phyloP scores from a whole-genome alignment of 2,329 filamentous ascomycete genomes.

The Fusarium buxicola region DNA sequence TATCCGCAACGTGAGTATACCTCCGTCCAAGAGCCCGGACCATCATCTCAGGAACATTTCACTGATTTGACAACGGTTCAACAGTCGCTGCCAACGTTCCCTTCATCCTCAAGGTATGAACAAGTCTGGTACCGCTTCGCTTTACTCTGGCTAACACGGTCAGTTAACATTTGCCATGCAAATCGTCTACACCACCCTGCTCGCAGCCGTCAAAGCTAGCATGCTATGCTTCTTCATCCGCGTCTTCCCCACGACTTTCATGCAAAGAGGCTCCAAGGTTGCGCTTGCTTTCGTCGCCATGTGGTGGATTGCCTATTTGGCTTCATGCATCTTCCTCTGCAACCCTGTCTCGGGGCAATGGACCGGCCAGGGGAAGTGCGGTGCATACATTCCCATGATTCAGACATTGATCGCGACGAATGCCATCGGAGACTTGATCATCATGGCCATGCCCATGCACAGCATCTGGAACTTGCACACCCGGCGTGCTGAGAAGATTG shows the following conservation, averaged over 20 bases:
- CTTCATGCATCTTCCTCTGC: constrained; percentile 58
- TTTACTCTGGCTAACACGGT: not conserved
- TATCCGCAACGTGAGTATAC: constrained; percentile 35
- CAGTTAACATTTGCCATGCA: constrained; percentile 46
- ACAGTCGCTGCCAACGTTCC: constrained; percentile 40
- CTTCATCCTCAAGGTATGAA: constrained; percentile 42
- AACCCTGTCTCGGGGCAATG: constrained; percentile 58
- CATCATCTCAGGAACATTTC: not conserved
- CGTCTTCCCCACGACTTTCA: constrained; percentile 43
- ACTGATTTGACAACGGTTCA: not conserved
- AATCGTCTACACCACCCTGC: constrained; percentile 41
- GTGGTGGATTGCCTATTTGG: constrained; percentile 58
- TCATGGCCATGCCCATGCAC: constrained; percentile 53
- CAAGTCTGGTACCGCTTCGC: too few relatives aligned
- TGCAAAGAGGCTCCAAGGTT: constrained; percentile 45
- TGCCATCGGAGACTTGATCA: constrained; percentile 52
- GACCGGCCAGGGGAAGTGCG: constrained; percentile 50
- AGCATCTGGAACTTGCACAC: constrained; percentile 55
- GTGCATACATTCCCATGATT: constrained; percentile 52
- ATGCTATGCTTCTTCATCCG: constrained; percentile 47
- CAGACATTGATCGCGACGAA: constrained; percentile 54
- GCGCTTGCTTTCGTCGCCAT: constrained; percentile 52
- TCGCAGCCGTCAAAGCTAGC: constrained; percentile 44
- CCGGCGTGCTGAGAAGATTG: constrained; percentile 51
- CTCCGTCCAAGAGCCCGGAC: not conserved